Conservation (phyloP, 179 eudicot species). For the Gypsophila paniculata region DNA sequence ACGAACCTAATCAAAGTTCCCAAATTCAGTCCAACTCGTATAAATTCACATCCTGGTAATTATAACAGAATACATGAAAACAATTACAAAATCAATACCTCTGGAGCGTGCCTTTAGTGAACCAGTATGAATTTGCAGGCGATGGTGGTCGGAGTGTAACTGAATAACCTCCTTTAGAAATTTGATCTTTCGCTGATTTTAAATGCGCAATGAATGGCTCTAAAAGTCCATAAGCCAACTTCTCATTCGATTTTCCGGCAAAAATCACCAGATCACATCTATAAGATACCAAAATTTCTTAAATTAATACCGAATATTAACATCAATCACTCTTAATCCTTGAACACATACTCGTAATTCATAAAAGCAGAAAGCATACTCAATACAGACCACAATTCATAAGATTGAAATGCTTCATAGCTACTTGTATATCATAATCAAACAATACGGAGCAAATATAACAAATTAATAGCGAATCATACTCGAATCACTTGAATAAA, state of each 20-base stretch:
- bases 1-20: constrained; percentile 50
- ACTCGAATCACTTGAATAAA: too few species aligned
- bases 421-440: too few species aligned
- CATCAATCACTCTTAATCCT: too few species aligned
- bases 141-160: constrained; percentile 55
- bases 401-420: too few species aligned
- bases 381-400: too few species aligned
- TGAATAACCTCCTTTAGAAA: constrained; percentile 79
- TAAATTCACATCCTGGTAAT: background rate
- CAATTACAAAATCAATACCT: constrained; percentile 34
- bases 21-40: constrained; percentile 9
- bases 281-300: background rate
- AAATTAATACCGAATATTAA: background rate
- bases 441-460: too few species aligned
- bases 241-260: constrained; percentile 61
- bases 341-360: too few species aligned
- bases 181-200: constrained; percentile 61
- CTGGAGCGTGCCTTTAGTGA: constrained; percentile 65
- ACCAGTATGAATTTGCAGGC: constrained; percentile 49
- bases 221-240: constrained; percentile 66
- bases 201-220: constrained; percentile 66
- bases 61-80: background rate
- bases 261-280: constrained; percentile 83
- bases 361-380: too few species aligned
- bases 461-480: too few species aligned